These are phyloP conservation scores for Diaporthe amygdali DNA, from an alignment of 2,329 filamentous ascomycete genomes.

Conservation along the genomic window DNA sequence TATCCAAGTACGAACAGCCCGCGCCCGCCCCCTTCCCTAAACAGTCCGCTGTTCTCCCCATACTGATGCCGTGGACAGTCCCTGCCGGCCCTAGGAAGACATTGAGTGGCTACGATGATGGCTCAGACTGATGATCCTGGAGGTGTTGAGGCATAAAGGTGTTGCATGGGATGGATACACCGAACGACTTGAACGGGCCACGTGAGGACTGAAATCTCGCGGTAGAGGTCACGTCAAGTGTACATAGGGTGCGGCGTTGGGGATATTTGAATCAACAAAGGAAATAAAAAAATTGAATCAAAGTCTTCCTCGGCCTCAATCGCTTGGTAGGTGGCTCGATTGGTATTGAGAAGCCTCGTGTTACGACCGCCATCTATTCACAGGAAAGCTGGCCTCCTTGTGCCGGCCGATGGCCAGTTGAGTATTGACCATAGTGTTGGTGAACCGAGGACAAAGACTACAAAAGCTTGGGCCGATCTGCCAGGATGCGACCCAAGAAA, in stretches of 20 bases:
- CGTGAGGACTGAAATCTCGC: not conserved
- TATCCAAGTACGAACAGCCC: slow-evolving; percentile 82
- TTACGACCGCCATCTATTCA: too few relatives aligned
- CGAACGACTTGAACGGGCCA: not conserved
- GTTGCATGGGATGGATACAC: slow-evolving; percentile 2
- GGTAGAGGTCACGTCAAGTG: slow-evolving; percentile 24
- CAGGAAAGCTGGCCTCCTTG: not conserved
- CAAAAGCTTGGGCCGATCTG: not conserved
- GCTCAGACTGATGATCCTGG: slow-evolving; percentile 32
- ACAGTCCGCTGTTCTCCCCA: not conserved
- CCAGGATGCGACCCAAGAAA: not conserved
- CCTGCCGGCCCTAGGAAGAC: slow-evolving; percentile 64
- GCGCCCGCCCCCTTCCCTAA: not conserved
- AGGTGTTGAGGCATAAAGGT: not conserved
- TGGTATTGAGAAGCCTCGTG: too few relatives aligned
- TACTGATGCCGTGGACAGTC: slow-evolving; percentile 44
- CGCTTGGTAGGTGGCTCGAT: not conserved
- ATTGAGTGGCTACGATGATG: slow-evolving; percentile 66
- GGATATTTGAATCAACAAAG: slow-evolving; percentile 2
- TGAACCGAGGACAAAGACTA: not conserved
- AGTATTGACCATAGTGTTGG: not conserved
- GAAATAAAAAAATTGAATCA: not conserved
- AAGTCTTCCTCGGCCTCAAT: not conserved
- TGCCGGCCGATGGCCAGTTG: not conserved
- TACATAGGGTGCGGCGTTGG: slow-evolving; percentile 32